Conservation (phyloP, 345 rosid species). For the Aquilaria yunnanensis region DNA sequence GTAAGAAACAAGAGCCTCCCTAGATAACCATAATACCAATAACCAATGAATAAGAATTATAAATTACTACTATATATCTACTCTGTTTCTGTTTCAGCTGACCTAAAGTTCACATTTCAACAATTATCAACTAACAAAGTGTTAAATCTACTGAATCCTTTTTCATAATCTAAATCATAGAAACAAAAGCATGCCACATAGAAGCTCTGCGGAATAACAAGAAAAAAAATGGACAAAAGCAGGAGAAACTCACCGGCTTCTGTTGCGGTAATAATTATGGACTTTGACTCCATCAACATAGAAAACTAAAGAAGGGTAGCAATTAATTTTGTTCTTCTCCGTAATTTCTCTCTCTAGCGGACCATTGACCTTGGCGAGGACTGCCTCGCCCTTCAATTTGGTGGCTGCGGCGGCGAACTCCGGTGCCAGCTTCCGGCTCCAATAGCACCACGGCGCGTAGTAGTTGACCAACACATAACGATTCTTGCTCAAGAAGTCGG, state of each 20-base stretch:
- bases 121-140: no score
- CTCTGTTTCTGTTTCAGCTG: no score
- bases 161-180: no score
- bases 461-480: slow-evolving; percentile 38
- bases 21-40: slow-evolving; percentile 11
- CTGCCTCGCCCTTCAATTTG: slow-evolving; percentile 37
- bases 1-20: slow-evolving; percentile 39
- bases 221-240: slow-evolving; percentile 1
- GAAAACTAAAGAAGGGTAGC: slow-evolving; percentile 14
- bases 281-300: slow-evolving; percentile 14
- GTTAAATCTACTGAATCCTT: no score
- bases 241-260: slow-evolving; percentile 19
- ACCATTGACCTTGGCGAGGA: slow-evolving; percentile 40
- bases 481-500: slow-evolving; percentile 26
- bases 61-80: no score
- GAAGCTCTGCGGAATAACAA: slow-evolving; percentile 5
- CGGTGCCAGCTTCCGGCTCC: slow-evolving; percentile 31
- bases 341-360: slow-evolving; percentile 9
- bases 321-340: slow-evolving; percentile 10
- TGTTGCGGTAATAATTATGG: background rate
- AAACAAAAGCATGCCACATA: background rate
- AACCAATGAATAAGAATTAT: background rate
- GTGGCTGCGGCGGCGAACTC: slow-evolving; percentile 46
- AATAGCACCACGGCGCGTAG: slow-evolving; percentile 48
- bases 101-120: no score